These are phyloP conservation scores for Wickerhamiella australiensis DNA, from an alignment of 805 yeast species.

Conservation along the genomic window DNA sequence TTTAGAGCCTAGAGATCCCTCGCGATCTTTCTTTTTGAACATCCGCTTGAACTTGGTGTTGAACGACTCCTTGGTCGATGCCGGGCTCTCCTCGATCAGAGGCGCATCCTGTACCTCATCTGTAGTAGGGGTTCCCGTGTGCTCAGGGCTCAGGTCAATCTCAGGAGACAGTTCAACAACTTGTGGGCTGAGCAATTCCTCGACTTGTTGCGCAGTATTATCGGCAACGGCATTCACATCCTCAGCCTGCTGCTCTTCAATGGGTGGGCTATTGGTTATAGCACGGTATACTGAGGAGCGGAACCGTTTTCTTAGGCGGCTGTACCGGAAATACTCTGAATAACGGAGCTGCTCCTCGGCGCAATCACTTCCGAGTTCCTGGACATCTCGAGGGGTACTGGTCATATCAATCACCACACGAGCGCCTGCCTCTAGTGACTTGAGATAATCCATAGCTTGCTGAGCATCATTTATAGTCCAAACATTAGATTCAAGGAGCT, in stretches of 20 bases:
- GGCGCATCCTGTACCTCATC: neutral
- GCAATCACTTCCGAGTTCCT: slow-evolving; percentile 8
- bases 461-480: slow-evolving; percentile 3
- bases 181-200: neutral
- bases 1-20: neutral
- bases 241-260: neutral
- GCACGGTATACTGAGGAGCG: neutral
- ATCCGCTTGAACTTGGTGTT: slow-evolving; percentile 1
- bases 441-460: neutral
- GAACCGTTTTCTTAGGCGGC: neutral
- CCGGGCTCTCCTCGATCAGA: neutral
- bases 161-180: neutral
- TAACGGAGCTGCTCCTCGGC: slow-evolving; percentile 1
- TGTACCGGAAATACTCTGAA: slow-evolving; percentile 1
- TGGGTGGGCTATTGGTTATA: neutral
- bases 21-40: neutral
- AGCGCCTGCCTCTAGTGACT: neutral
- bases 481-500: neutral
- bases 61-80: neutral
- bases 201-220: neutral
- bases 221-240: neutral
- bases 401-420: slow-evolving; percentile 8
- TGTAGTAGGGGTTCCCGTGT: neutral
- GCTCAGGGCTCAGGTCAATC: neutral
- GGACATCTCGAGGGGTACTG: slow-evolving; percentile 2